phyloP scores from a whole-genome alignment of 2,329 filamentous ascomycete genomes.

The Ophiocordyceps sinensis region DNA sequence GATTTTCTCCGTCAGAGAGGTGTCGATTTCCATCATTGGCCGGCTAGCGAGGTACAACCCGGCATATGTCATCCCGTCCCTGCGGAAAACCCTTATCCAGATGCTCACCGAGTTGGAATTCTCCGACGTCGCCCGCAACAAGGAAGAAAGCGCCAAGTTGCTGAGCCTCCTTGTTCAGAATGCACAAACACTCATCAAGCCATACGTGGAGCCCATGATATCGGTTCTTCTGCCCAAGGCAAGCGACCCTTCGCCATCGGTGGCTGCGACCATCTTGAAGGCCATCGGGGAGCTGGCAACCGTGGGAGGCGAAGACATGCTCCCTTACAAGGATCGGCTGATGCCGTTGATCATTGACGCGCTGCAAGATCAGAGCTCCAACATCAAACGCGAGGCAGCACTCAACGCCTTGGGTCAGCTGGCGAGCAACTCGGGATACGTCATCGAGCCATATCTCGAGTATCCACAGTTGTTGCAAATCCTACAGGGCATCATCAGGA shows the following conservation, averaged over 20 bases:
- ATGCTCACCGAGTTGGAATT: slow-evolving; percentile 94
- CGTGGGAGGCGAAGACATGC: slow-evolving; percentile 89
- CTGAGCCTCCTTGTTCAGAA: slow-evolving; percentile 88
- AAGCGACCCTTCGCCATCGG: slow-evolving; percentile 67
- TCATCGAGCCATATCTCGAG: slow-evolving; percentile 89
- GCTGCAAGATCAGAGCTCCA: slow-evolving; percentile 84
- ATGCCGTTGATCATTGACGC: slow-evolving; percentile 95
- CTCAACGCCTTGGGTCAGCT: slow-evolving; percentile 82
- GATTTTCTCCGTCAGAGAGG: slow-evolving; percentile 81
- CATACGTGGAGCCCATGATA: slow-evolving; percentile 94
- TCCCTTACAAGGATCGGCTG: slow-evolving; percentile 74
- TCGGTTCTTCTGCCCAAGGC: slow-evolving; percentile 89
- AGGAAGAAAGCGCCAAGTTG: slow-evolving; percentile 89
- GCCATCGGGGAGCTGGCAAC: slow-evolving; percentile 89
- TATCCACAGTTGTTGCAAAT: slow-evolving; percentile 90
- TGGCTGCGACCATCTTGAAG: slow-evolving; percentile 88
- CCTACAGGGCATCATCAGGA: slow-evolving; percentile 84
- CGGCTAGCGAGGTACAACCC: slow-evolving; percentile 84
- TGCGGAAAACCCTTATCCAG: slow-evolving; percentile 91
- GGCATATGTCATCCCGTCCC: slow-evolving; percentile 90
- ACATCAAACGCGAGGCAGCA: slow-evolving; percentile 79
- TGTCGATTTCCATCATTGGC: slow-evolving; percentile 90
- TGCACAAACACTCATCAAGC: slow-evolving; percentile 82
- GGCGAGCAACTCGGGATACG: slow-evolving; percentile 92
- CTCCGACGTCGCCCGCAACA: slow-evolving; percentile 83